Percentiles rank a stretch among this genome's conserved stretches.
phyloP scores from a whole-genome alignment of 768 basidiomycete species.

The Agaricus blazei region DNA sequence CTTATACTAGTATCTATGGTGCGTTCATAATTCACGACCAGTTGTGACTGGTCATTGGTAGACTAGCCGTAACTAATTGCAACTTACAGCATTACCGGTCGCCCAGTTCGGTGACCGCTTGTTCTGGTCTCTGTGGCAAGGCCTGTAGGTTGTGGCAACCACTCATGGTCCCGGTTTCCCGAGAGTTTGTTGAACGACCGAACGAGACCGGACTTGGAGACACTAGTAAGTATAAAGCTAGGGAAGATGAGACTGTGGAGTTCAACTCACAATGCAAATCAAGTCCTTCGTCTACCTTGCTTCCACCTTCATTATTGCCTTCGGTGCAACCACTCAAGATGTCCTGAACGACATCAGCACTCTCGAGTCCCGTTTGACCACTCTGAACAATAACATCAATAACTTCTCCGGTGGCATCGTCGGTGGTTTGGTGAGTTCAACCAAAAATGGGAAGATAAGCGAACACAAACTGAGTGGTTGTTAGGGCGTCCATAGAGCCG shows the following conservation, averaged over 20 bases:
- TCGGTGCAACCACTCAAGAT: constrained; percentile 21
- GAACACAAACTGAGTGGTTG: background rate
- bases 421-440: constrained; percentile 20
- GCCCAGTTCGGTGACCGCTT: too few relatives aligned
- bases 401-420: constrained; percentile 23
- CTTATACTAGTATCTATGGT: too few relatives aligned
- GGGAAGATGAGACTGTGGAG: background rate
- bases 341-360: constrained; percentile 24
- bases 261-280: constrained; percentile 20
- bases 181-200: too few relatives aligned
- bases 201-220: too few relatives aligned
- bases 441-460: background rate
- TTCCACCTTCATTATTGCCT: constrained; percentile 16
- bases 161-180: too few relatives aligned
- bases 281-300: constrained; percentile 22
- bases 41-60: too few relatives aligned
- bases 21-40: too few relatives aligned
- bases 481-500: constrained; percentile 22
- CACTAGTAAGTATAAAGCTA: too few relatives aligned
- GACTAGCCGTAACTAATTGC: too few relatives aligned
- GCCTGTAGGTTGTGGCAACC: too few relatives aligned
- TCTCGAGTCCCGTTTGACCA: constrained; percentile 21
- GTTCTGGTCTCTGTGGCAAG: too few relatives aligned
- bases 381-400: constrained; percentile 24
- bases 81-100: too few relatives aligned